Evolutionary conservation across 768 basidiomycete species (phyloP), one percentile per base, ranked within the genome.

Genomic region (Naganishia vishniacii): DNA sequence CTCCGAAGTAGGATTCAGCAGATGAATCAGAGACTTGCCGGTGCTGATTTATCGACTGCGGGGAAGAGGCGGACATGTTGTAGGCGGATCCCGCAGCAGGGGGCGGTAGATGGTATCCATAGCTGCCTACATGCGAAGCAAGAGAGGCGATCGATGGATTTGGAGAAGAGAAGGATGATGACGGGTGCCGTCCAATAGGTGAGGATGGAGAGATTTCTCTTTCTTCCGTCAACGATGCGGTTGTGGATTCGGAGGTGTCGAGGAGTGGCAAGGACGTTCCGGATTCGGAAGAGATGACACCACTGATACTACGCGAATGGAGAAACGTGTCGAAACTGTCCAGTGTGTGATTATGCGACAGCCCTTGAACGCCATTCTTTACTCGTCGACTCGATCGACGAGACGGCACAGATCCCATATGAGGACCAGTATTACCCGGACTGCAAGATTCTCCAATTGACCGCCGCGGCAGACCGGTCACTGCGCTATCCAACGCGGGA

Each of bases 31-130:
- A 56, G 20, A 34, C 23, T 9, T 40, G 53, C 12, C 53, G 13
- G 12, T 18, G 20, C 13, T 34, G 23, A 1, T 18, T 6, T 2
- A 20, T 20, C 12, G 16, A 26, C 9, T 25, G 20, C 32, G 13
- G 34, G 6, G 34, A 28, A 11, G 18, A 4, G 13, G 4, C 37
- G 25, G 25, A 16, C 2, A 56, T 40, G 8, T 56, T 56, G 34
- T 56, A 56, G 20, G 53, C 53, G 11, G 53, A 56, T 6, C 53
- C 53, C 28, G 53, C 53, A 20, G 53, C 31, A 7, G 53, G 53
- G 2, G 53, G 40, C 32, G 53, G 53, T 18, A 56, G 23, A 56
- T 56, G 53, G 15, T 40, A 56, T 9, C 53, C 53, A 34, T 56
- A 56, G 5, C 32, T 23, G 23, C 53, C 37, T 2, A 34, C 42